Evolutionary conservation across 257 asterid genomes (phyloP).

Genomic region (Nicotiana undulata): DNA sequence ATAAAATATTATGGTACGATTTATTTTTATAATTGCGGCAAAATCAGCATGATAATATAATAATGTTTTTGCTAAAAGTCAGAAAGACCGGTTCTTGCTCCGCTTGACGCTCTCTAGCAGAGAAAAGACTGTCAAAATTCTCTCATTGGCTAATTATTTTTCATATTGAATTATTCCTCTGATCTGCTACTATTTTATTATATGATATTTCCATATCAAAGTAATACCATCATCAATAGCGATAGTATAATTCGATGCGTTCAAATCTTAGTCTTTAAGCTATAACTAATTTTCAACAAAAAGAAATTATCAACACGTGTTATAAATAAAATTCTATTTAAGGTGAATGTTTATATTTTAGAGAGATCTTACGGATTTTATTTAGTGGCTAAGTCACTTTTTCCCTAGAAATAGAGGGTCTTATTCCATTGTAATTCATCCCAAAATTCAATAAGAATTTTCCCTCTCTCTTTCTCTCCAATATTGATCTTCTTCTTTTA

Average conservation of each 20-base stretch:
- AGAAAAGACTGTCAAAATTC: neutral
- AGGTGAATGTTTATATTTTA: too few relatives aligned
- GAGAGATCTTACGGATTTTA: too few relatives aligned
- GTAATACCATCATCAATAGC: neutral
- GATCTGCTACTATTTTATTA: neutral
- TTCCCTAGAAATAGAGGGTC: too few relatives aligned
- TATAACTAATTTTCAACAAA: neutral
- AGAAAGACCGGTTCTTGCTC: slow-evolving; percentile 6
- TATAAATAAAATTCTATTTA: neutral
- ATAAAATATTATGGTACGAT: neutral
- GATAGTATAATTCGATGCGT: neutral
- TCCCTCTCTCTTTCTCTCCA: too few relatives aligned
- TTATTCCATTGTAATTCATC: too few relatives aligned
- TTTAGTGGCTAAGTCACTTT: too few relatives aligned
- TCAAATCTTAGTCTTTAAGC: neutral
- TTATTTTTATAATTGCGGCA: too few relatives aligned
- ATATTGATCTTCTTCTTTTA: too few relatives aligned
- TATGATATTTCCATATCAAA: neutral
- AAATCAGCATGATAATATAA: neutral
- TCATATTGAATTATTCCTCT: neutral
- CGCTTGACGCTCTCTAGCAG: neutral
- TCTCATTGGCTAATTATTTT: neutral
- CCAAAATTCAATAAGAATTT: too few relatives aligned
- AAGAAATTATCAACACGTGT: neutral
- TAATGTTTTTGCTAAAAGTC: neutral